A percentile compares a stretch with the other conserved stretches of the same genome.
Evolutionary conservation across 1,139 yeast species (phyloP).

Genomic region (Hansenula sp.): DNA sequence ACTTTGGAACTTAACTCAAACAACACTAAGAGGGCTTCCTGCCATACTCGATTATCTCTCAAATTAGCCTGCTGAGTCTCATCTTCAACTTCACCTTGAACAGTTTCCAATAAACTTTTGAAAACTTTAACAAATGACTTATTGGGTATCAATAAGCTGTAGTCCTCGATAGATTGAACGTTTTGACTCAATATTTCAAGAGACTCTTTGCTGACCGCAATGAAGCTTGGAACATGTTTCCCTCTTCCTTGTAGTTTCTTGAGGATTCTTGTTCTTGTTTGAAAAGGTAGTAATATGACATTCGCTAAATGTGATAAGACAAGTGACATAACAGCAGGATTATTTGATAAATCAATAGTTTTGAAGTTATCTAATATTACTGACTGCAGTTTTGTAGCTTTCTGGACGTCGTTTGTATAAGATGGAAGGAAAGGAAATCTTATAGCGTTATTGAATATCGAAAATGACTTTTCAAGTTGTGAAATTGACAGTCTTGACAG

Average conservation of each 20-base stretch:
- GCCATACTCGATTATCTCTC: constrained; percentile 26
- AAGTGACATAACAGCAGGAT: constrained; percentile 37
- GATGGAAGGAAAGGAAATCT: constrained; percentile 65
- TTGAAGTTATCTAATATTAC: constrained; percentile 44
- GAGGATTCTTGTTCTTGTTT: constrained; percentile 50
- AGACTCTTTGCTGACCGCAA: constrained; percentile 55
- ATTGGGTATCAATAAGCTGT: constrained; percentile 38
- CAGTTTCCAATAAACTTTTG: constrained; percentile 37
- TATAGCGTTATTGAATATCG: constrained; percentile 53
- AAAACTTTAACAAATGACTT: constrained; percentile 39
- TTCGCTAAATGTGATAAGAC: constrained; percentile 51
- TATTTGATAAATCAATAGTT: constrained; percentile 29
- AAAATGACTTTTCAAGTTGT: constrained; percentile 38
- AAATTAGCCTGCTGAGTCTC: constrained; percentile 22
- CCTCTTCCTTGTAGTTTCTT: constrained; percentile 28
- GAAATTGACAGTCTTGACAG: constrained; percentile 24
- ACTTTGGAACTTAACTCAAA: constrained; percentile 22
- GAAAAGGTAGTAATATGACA: constrained; percentile 55
- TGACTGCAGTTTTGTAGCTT: constrained; percentile 53
- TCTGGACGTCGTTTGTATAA: constrained; percentile 38
- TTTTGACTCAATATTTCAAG: constrained; percentile 38
- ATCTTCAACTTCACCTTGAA: constrained; percentile 36
- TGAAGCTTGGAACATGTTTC: constrained; percentile 57
- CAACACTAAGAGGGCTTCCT: constrained; percentile 28
- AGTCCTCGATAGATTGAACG: constrained; percentile 31